Evolutionary conservation across 2,329 filamentous ascomycete genomes (phyloP).

Genomic region (Trichophyton benhamiae): DNA sequence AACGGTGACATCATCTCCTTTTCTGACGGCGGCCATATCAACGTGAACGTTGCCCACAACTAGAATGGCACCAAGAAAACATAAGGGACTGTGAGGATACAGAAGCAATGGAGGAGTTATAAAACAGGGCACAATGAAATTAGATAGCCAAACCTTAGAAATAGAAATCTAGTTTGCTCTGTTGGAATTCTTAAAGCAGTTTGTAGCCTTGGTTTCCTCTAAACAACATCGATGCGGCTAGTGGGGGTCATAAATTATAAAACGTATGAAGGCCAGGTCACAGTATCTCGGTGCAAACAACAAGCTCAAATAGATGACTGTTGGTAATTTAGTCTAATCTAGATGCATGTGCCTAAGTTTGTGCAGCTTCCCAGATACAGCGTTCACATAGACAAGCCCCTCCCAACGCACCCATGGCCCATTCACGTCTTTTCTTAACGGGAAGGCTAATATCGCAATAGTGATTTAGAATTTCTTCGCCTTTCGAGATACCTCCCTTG

Average conservation of each 20-base stretch:
- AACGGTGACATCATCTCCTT: constrained; percentile 7
- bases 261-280: too few relatives aligned
- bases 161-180: neutral
- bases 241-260: too few relatives aligned
- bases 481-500: constrained; percentile 54
- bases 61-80: neutral
- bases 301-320: neutral
- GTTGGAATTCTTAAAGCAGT: neutral
- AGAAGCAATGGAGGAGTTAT: neutral
- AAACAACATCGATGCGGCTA: too few relatives aligned
- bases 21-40: constrained; percentile 5
- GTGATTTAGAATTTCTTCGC: constrained; percentile 81
- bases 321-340: neutral
- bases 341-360: neutral
- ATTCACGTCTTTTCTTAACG: constrained; percentile 72
- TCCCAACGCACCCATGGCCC: constrained; percentile 76
- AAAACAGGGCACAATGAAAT: neutral
- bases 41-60: constrained; percentile 9
- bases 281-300: too few relatives aligned
- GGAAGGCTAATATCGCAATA: constrained; percentile 78
- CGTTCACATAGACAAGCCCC: constrained; percentile 78
- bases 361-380: constrained; percentile 56
- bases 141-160: neutral
- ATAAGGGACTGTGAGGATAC: neutral
- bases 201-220: too few relatives aligned